Evolutionary conservation across 805 yeast species (phyloP).

Genomic region (Candida berthetii): DNA sequence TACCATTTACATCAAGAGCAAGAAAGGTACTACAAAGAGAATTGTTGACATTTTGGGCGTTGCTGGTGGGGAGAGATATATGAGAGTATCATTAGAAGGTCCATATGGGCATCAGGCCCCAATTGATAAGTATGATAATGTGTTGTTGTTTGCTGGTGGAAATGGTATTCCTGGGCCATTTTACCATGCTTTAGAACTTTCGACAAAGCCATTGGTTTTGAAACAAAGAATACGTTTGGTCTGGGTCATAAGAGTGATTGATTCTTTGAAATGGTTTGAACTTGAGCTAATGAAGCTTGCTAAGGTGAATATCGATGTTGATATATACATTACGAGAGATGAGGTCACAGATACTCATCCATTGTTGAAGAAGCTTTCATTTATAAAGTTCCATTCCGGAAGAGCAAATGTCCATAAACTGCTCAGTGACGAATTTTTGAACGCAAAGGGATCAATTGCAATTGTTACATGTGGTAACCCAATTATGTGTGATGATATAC

Average conservation of each 20-base stretch:
- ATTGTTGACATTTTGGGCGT: slow-evolving; percentile 10
- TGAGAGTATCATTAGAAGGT: slow-evolving; percentile 48
- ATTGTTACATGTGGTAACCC: slow-evolving; percentile 63
- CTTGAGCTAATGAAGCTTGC: slow-evolving; percentile 10
- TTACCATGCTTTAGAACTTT: slow-evolving; percentile 29
- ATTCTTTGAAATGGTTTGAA: slow-evolving; percentile 42
- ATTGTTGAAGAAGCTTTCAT: slow-evolving; percentile 6
- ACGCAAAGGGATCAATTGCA: slow-evolving; percentile 37
- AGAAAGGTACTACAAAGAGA: slow-evolving; percentile 52
- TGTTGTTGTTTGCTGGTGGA: slow-evolving; percentile 43
- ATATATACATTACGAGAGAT: slow-evolving; percentile 33
- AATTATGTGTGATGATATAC: slow-evolving; percentile 46
- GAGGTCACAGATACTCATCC: slow-evolving; percentile 1
- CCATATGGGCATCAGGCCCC: slow-evolving; percentile 49
- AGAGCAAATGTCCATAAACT: slow-evolving; percentile 41
- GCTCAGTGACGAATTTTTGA: slow-evolving; percentile 28
- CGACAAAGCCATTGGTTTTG: slow-evolving; percentile 14
- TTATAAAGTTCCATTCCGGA: slow-evolving; percentile 28
- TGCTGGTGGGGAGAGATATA: slow-evolving; percentile 19
- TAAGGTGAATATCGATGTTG: slow-evolving; percentile 31
- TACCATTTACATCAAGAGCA: slow-evolving; percentile 40
- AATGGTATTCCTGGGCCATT: slow-evolving; percentile 49
- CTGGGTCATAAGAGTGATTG: slow-evolving; percentile 58
- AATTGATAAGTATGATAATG: slow-evolving; percentile 29
- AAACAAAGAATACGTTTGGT: slow-evolving; percentile 37